Conservation (phyloP, 2,329 filamentous ascomycete species). For the Exophiala phaeomuriformis region DNA sequence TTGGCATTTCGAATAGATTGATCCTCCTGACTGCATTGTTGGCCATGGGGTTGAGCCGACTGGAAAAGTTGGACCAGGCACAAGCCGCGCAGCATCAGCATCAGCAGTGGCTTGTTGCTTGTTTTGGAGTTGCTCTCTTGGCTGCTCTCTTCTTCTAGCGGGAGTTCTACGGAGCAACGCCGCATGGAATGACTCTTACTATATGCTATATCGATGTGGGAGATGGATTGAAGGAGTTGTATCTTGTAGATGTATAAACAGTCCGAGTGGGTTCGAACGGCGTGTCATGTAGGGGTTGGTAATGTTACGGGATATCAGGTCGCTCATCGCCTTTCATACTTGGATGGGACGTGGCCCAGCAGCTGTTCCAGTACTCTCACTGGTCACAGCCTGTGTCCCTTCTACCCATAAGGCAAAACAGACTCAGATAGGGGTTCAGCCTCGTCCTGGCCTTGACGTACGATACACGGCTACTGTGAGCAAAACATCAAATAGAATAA, state of each 20-base stretch:
- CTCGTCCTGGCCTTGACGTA: no score
- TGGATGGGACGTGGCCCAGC: no score
- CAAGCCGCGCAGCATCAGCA: constrained; percentile 13
- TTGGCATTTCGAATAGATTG: constrained; percentile 21
- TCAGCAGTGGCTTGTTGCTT: constrained; percentile 20
- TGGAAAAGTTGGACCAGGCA: constrained; percentile 17
- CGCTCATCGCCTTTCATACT: no score
- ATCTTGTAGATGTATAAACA: background rate
- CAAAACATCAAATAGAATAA: no score
- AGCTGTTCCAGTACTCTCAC: no score
- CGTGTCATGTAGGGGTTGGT: background rate
- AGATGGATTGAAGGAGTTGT: background rate
- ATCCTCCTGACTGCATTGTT: constrained; percentile 20
- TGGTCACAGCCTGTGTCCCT: no score
- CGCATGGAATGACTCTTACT: background rate
- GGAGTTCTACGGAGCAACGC: background rate
- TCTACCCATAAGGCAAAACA: no score
- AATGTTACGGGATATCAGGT: no score
- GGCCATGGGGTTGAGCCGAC: constrained; percentile 13
- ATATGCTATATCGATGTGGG: background rate
- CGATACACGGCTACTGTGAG: no score
- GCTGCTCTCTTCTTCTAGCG: constrained; percentile 17
- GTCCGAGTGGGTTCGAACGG: background rate
- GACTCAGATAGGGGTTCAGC: no score
- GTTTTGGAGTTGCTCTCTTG: constrained; percentile 21